Percentiles rank a stretch among this genome's conserved stretches.
These are phyloP conservation scores for Plantago major DNA, from an alignment of 257 asterid species.

Conservation along the genomic window DNA sequence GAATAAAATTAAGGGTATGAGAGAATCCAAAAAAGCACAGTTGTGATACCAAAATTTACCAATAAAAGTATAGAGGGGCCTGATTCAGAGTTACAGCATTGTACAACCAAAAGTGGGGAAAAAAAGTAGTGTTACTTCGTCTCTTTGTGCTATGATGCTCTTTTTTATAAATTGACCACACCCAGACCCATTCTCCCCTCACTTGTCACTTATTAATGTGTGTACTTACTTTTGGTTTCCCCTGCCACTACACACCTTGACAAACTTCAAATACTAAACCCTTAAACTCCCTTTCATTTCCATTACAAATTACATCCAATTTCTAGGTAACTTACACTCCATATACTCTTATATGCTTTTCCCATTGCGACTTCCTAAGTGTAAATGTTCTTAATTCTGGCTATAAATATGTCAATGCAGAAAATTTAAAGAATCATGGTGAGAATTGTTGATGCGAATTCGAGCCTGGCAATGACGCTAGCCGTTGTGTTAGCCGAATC, in stretches of 20 bases:
- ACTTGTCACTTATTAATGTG: constrained; percentile 14
- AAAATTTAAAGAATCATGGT: constrained; percentile 26
- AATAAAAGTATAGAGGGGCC: background rate
- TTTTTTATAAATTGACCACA: constrained; percentile 47
- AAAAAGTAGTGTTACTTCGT: background rate
- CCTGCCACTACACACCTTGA: background rate
- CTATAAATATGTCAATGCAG: constrained; percentile 26
- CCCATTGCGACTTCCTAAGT: background rate
- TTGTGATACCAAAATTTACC: constrained; percentile 1
- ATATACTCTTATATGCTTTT: background rate
- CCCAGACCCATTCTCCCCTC: constrained; percentile 17
- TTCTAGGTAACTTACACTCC: constrained; percentile 33
- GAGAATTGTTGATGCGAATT: constrained; percentile 28
- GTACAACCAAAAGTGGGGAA: constrained; percentile 3
- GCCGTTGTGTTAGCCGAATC: constrained; percentile 24
- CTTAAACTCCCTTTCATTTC: constrained; percentile 8
- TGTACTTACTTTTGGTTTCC: background rate
- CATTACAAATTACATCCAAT: constrained; percentile 9
- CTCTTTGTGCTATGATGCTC: constrained; percentile 14
- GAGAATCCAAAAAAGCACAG: background rate
- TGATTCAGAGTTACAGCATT: background rate
- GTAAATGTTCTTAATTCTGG: background rate
- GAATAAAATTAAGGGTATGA: background rate
- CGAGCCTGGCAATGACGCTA: constrained; percentile 30
- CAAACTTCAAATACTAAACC: background rate